Percentiles rank a stretch among this genome's conserved stretches.
These are phyloP conservation scores for Hypoxylon sp. DNA, from an alignment of 2,329 filamentous ascomycete species.

Conservation along the genomic window DNA sequence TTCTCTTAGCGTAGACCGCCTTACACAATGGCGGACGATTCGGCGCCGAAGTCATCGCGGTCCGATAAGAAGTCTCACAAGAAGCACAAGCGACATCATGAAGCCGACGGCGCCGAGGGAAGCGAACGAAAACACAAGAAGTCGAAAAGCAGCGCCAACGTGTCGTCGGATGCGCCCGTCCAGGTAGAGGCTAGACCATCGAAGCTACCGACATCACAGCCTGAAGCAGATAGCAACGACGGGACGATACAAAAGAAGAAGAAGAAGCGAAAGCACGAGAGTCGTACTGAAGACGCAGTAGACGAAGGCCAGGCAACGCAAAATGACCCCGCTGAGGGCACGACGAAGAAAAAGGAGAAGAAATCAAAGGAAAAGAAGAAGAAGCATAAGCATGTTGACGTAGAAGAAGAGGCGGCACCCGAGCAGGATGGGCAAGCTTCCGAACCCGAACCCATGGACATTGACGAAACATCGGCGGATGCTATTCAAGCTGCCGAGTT, in stretches of 20 bases:
- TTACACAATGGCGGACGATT: constrained; percentile 32
- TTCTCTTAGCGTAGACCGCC: background rate
- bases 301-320: constrained; percentile 25
- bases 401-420: constrained; percentile 35
- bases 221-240: constrained; percentile 49
- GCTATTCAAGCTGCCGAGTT: constrained; percentile 48
- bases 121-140: constrained; percentile 59
- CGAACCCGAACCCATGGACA: constrained; percentile 51
- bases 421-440: constrained; percentile 33
- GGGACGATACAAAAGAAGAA: constrained; percentile 54
- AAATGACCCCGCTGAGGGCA: constrained; percentile 18
- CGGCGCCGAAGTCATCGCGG: constrained; percentile 8
- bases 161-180: background rate
- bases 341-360: constrained; percentile 50
- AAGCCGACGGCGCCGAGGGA: constrained; percentile 42
- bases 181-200: constrained; percentile 12
- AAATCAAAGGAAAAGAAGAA: constrained; percentile 39
- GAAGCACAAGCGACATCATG: constrained; percentile 42
- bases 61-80: constrained; percentile 30
- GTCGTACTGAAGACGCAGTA: constrained; percentile 9
- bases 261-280: constrained; percentile 37
- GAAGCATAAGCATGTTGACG: constrained; percentile 22
- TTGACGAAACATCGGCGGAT: constrained; percentile 46
- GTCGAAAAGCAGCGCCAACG: constrained; percentile 50
- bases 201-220: constrained; percentile 9